phyloP scores from a whole-genome alignment of 306 rosid species.

The Cucumis cinereus region DNA sequence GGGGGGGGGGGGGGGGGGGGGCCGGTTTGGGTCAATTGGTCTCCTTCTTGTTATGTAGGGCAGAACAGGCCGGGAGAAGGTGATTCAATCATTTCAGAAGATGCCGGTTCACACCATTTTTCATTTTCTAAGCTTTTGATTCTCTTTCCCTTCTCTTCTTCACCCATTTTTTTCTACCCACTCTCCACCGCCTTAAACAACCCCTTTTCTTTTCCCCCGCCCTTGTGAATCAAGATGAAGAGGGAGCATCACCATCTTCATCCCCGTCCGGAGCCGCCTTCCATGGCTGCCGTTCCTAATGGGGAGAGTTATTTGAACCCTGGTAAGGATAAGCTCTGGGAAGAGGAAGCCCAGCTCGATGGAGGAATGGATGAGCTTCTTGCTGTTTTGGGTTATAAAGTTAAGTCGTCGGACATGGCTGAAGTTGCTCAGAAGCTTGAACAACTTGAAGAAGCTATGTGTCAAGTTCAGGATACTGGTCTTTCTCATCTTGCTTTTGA shows the following conservation, averaged over 20 bases:
- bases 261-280: slow-evolving; percentile 19
- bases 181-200: background rate
- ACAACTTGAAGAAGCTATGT: slow-evolving; percentile 72
- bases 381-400: slow-evolving; percentile 82
- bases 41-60: slow-evolving; percentile 18
- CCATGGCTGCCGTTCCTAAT: slow-evolving; percentile 17
- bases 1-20: slow-evolving; percentile 34
- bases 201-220: background rate
- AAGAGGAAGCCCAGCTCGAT: slow-evolving; percentile 27
- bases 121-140: slow-evolving; percentile 22
- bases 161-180: background rate
- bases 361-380: slow-evolving; percentile 79
- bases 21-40: slow-evolving; percentile 24
- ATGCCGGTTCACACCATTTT: background rate
- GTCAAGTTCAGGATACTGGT: slow-evolving; percentile 32
- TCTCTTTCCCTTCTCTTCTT: slow-evolving; percentile 4
- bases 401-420: slow-evolving; percentile 64
- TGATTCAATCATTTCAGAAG: slow-evolving; percentile 5
- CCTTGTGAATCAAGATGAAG: slow-evolving; percentile 23
- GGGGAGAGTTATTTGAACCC: background rate
- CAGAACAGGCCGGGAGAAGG: background rate
- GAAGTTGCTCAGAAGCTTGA: slow-evolving; percentile 76
- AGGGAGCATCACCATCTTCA: slow-evolving; percentile 38
- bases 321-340: slow-evolving; percentile 54
- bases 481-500: slow-evolving; percentile 42